Percentiles rank a stretch among this genome's conserved stretches.
Conservation (phyloP, 805 yeast genomes). For the Cyberlindnera samutprakarnensis region DNA sequence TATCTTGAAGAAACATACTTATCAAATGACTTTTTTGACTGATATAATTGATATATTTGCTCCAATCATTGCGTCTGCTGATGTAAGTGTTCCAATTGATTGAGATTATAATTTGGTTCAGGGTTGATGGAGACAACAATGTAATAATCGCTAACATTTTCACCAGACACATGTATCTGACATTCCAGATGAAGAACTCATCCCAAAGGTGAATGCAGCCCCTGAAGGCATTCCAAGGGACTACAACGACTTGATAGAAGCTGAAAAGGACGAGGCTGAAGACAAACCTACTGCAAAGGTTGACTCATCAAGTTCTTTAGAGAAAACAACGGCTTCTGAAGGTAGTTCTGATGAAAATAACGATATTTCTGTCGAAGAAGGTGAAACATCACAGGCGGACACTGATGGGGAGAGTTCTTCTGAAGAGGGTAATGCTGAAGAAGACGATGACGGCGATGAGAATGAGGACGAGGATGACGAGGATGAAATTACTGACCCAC, state of each 20-base stretch:
- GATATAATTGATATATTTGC: slow-evolving; percentile 60
- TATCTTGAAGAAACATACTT: too few species aligned
- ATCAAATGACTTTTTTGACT: slow-evolving; percentile 12
- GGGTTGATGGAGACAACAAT: neutral
- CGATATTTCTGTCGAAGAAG: too few species aligned
- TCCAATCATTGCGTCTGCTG: slow-evolving; percentile 81
- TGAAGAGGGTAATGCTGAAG: slow-evolving; percentile 19
- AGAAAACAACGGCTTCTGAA: too few species aligned
- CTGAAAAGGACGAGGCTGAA: too few species aligned
- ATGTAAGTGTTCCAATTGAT: slow-evolving; percentile 19
- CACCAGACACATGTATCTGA: too few species aligned
- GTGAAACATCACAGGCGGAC: slow-evolving; percentile 10
- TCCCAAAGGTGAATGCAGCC: too few species aligned
- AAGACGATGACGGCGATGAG: slow-evolving; percentile 41
- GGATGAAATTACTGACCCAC: slow-evolving; percentile 60
- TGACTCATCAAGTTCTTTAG: too few species aligned
- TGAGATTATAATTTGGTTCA: neutral
- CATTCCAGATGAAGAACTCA: neutral
- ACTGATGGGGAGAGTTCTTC: slow-evolving; percentile 2
- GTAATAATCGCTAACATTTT: too few species aligned
- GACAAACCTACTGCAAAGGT: too few species aligned
- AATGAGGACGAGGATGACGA: slow-evolving; percentile 68
- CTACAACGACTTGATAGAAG: too few species aligned
- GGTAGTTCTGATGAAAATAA: too few species aligned
- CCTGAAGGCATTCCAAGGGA: slow-evolving; percentile 1